Evolutionary conservation across 1,284 basidiomycete species (phyloP), one percentile per base, ranked within the genome.

Genomic region (Garcileccinum viscosum): DNA sequence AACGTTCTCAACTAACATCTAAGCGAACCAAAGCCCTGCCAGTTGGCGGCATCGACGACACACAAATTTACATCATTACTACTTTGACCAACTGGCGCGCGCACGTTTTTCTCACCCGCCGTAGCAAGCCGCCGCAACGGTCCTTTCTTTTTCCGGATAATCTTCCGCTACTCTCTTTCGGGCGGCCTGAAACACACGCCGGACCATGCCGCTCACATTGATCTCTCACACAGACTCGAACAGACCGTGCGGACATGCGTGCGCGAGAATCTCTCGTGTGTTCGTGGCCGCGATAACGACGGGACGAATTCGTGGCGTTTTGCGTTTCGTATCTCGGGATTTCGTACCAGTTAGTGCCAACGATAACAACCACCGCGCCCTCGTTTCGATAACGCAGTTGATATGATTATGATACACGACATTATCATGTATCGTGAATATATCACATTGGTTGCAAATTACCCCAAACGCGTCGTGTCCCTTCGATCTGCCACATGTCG

Each of bases 401-500:
- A 56, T 56, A 30, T 56, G 53, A 56, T 30, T 56, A 17, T 50
- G 24, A 27, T 50, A 50, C 47, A 50, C 40, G 40, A 22, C 40
- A 42, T 42, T 42, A 42, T 50, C 50, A 27, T n/a, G n/a, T 53
- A 27, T 53, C 50, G 50, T 24, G 17, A 27, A 53, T 27, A 53
- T 7, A 40, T 40, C 11, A 42, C 40, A 42, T 56, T 53, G 7
- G 53, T 70, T 71, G 47, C 70, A 69, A 70, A 69, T 70, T 70
- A 72, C 70, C 70, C 70, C 70, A 69, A 70, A 70, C 50, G 27
- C 30, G 53, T 56, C 53, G 50, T 56, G 47, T 53, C 47, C 47
- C 47, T 53, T 53, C 47, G 47, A 56, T 30, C 53, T 56, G 53
- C 53, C 53, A 56, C 53, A 30, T 30, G 27, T 56, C 27, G 53